phyloP scores from a whole-genome alignment of 2,329 filamentous ascomycete species.

The Xylariales sp. region DNA sequence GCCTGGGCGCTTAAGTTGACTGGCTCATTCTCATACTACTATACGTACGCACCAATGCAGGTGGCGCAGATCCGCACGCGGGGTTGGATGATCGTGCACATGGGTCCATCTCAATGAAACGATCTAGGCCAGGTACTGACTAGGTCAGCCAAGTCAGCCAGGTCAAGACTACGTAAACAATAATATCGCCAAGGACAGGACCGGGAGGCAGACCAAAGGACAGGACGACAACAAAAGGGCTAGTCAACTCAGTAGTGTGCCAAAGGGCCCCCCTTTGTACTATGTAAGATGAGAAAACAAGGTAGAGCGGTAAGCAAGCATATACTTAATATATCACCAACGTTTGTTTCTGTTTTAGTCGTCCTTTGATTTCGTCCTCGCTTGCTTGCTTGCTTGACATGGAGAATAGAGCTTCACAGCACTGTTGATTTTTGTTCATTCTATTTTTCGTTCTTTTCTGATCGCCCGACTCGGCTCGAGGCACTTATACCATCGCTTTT shows the following conservation, averaged over 20 bases:
- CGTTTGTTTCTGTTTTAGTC: not conserved
- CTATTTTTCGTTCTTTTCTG: conserved; percentile 21
- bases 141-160: not conserved
- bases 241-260: not conserved
- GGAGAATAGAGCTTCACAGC: conserved; percentile 6
- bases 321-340: conserved; percentile 10
- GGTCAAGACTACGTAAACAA: conserved; percentile 11
- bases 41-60: conserved; percentile 31
- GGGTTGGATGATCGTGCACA: conserved; percentile 30
- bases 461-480: conserved; percentile 32
- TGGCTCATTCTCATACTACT: conserved; percentile 13
- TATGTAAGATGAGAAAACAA: conserved; percentile 25
- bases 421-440: conserved; percentile 14
- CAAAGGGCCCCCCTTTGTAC: conserved; percentile 23
- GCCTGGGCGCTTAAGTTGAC: conserved; percentile 33
- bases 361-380: too few species aligned
- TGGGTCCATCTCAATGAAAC: conserved; percentile 33
- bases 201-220: too few species aligned
- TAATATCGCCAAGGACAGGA: conserved; percentile 16
- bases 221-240: not conserved
- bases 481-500: conserved; percentile 27
- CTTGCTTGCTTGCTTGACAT: not conserved
- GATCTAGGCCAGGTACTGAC: conserved; percentile 18
- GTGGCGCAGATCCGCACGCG: conserved; percentile 30
- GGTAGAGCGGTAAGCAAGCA: conserved; percentile 17